Conservation (phyloP, 257 asterid species). For the Thymus mandschuricus region DNA sequence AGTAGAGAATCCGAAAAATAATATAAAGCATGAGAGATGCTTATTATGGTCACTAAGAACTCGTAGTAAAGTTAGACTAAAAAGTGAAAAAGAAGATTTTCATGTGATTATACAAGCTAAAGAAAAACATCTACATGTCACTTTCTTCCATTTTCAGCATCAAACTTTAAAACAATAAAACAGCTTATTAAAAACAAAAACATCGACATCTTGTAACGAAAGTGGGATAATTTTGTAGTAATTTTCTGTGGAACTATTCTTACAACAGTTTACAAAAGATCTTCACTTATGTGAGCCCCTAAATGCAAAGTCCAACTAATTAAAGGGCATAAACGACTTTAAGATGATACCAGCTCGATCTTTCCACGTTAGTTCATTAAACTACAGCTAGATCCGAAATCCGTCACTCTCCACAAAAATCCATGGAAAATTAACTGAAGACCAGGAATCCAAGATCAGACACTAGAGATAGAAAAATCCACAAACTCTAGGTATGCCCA, state of each 20-base stretch:
- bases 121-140: not conserved
- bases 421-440: not conserved
- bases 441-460: constrained; percentile 25
- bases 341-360: not conserved
- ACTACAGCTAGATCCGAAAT: constrained; percentile 14
- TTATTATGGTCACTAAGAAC: not conserved
- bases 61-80: not conserved
- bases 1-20: not conserved
- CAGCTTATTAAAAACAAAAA: not conserved
- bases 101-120: not conserved
- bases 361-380: constrained; percentile 7
- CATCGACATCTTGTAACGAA: constrained; percentile 7
- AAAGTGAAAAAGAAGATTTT: not conserved
- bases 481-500: constrained; percentile 6
- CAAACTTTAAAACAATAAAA: not conserved
- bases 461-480: not conserved
- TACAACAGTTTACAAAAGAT: not conserved
- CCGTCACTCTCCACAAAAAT: constrained; percentile 3
- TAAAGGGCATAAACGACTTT: constrained; percentile 18
- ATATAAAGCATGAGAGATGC: not conserved
- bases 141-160: constrained; percentile 11
- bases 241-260: not conserved
- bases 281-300: constrained; percentile 5
- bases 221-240: constrained; percentile 4
- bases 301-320: not conserved